Conservation (phyloP, 352 stramenopile species). For the Labyrinthula sp. region DNA sequence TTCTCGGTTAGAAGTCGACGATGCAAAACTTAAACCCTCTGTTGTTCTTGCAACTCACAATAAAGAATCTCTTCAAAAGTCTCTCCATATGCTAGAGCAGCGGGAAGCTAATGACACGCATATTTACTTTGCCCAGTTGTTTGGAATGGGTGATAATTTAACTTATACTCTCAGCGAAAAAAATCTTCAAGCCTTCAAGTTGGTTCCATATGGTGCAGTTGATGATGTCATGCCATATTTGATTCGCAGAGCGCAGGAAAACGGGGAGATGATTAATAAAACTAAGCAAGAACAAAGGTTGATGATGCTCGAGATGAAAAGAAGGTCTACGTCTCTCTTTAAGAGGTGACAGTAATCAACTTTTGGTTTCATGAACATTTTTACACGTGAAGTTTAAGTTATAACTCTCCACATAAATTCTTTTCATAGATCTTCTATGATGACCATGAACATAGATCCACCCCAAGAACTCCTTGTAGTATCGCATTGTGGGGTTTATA, state of each 20-base stretch:
- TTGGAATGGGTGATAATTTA: slow-evolving; percentile 77
- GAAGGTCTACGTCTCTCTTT: slow-evolving; percentile 17
- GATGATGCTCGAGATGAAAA: slow-evolving; percentile 12
- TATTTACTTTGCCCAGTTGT: slow-evolving; percentile 87
- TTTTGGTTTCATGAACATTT: neutral
- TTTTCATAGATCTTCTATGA: too few species aligned
- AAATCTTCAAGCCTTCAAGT: slow-evolving; percentile 84
- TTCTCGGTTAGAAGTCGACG: slow-evolving; percentile 52
- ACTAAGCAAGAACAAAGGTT: slow-evolving; percentile 34
- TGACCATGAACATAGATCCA: too few species aligned
- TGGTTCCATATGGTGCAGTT: slow-evolving; percentile 86
- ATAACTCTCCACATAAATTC: too few species aligned
- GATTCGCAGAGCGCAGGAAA: slow-evolving; percentile 82
- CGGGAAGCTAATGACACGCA: slow-evolving; percentile 42
- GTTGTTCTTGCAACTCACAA: slow-evolving; percentile 96
- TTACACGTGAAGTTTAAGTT: too few species aligned
- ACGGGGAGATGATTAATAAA: slow-evolving; percentile 62
- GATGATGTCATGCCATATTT: slow-evolving; percentile 87
- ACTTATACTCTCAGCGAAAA: slow-evolving; percentile 73
- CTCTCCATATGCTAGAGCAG: slow-evolving; percentile 67
- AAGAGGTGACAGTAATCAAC: slow-evolving; percentile 3
- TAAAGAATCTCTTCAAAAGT: slow-evolving; percentile 68
- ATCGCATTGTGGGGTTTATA: too few species aligned
- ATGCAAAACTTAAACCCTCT: slow-evolving; percentile 45
- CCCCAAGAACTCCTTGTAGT: too few species aligned